Percentiles rank a stretch among this genome's conserved stretches.
Evolutionary conservation across 106 monocot genomes (phyloP).

Genomic region (Allium cepa): DNA sequence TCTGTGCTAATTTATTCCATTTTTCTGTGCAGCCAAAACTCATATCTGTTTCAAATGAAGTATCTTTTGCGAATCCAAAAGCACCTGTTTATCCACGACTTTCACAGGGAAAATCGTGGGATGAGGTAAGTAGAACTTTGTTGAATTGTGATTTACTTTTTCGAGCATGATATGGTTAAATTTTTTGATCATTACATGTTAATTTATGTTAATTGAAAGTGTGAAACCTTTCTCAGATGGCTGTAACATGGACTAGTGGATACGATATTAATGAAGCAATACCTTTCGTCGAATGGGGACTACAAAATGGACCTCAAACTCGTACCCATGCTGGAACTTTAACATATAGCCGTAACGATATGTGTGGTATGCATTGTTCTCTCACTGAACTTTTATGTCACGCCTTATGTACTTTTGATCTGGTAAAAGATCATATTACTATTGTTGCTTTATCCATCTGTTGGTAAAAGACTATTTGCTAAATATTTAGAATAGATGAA

Average conservation of each 20-base stretch:
- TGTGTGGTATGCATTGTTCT: slow-evolving; percentile 61
- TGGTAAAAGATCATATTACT: too few species aligned
- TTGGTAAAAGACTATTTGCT: too few species aligned
- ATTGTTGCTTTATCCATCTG: too few species aligned
- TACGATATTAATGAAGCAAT: slow-evolving; percentile 68
- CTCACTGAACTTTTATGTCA: too few species aligned
- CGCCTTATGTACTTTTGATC: too few species aligned
- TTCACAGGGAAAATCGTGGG: slow-evolving; percentile 80
- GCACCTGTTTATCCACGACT: slow-evolving; percentile 88
- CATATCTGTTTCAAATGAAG: slow-evolving; percentile 55
- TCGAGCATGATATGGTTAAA: background rate
- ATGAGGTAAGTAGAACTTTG: slow-evolving; percentile 45
- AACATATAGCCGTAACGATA: slow-evolving; percentile 64
- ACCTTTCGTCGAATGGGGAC: slow-evolving; percentile 95
- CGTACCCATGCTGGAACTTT: slow-evolving; percentile 77
- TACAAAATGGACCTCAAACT: slow-evolving; percentile 29
- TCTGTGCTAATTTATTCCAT: slow-evolving; percentile 4
- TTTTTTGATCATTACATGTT: background rate
- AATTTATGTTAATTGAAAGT: background rate
- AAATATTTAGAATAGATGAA: too few species aligned
- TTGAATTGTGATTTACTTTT: background rate
- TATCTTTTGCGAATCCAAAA: slow-evolving; percentile 79
- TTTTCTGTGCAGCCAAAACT: slow-evolving; percentile 68
- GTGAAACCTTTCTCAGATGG: slow-evolving; percentile 39
- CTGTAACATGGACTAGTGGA: slow-evolving; percentile 96